Evolutionary conservation across 225 moss, liverwort and hornwort species (phyloP), one percentile per base, ranked within the genome.

Genomic region (Marchantia polymorpha): DNA sequence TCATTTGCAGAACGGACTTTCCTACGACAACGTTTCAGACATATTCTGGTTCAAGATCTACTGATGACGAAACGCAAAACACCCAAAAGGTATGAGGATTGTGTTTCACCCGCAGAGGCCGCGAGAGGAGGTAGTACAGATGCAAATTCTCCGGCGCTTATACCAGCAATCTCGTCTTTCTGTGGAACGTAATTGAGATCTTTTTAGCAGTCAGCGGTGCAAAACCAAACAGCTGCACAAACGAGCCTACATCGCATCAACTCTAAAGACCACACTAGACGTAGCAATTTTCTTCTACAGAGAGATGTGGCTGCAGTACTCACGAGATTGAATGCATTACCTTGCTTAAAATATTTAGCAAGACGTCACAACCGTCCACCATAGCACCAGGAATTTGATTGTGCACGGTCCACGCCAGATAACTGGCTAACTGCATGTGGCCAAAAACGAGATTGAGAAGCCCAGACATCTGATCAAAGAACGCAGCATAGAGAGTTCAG

Each of bases 361-460:
- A 88, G 27, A 90, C 88, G 63, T 99, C 95, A 74, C 92, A 99
- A 73, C 90, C 81, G 86, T 95, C 95, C 68, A 99, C 91, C 74
- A 95, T 82, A 30, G 85, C 67, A 79, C 87, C 84, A 64, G 76
- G 54, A 22, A 73, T 81, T 81, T 87, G 82, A 69, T 84, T 77
- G 70, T 88, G 83, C 72, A 88, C 85, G 76, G 89, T 84, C 77
- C 87, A 74, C 39, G 68, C 85, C 51, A 90, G 78, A 80, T 88
- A 93, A 69, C 85, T 78, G 76, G 88, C 88, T 92, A 93, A 80
- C 93, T 93, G 93, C 81, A 58, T 39, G 20, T 46, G 10, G 73
- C 49, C 63, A 59, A 13, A 2, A 48, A 48, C 67, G 29, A 20
- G 1, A 66, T 48, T 22, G 22, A 52, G 58, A 31, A 25, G 16